Base-by-base conservation (phyloP, 1,139 yeast species). In the Pichiaceae sp. region DNA sequence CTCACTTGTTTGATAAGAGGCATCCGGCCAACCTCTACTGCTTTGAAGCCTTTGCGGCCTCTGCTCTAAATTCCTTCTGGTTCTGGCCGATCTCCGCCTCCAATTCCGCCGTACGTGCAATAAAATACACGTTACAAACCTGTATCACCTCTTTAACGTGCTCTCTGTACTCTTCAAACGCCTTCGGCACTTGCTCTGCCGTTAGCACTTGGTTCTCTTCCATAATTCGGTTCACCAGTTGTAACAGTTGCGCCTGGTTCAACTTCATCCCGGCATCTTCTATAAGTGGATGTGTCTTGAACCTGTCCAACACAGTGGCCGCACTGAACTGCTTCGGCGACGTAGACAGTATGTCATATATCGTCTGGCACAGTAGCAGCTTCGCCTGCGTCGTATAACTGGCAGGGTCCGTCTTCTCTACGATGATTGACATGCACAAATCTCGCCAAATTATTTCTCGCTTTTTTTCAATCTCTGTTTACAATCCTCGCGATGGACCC, bases 331-430 rank as follows among this genome's bases (percentile, higher is more conserved):
- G 36, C 36, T 29, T 38, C 34, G 6, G 42, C 24, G 26, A 40
- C 37, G 4, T 40, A 33, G 33, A 17, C 34, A 42, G 35, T 2
- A 41, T 32, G 2, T 52, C 60, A 20, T 49, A 46, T 3, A 55
- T 41, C 17, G 45, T 31, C 40, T 57, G 60, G 16, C 52, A 44
- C 3, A 56, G 44, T 5, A 57, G 46, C 18, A 57, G 44, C 23
- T 50, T 41, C 7, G 51, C 41, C 40, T 53, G 54, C 4, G 54
- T 50, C 1, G 57, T 45, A 39, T 51, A 50, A 2, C 38, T 26
- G 3, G 35, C 30, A 7, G 57, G 48, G 9, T 41, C 29, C 4
- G 46, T 43, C 29, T 39, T 42, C 31, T 44, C 39, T 21, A 41
- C 35, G 8, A 30, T 3, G n/a, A 31, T 20, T 21, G 15, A 12